A percentile compares a stretch with the other conserved stretches of the same genome.
phyloP scores from a whole-genome alignment of 805 yeast genomes.

The Grigorovia humatica region DNA sequence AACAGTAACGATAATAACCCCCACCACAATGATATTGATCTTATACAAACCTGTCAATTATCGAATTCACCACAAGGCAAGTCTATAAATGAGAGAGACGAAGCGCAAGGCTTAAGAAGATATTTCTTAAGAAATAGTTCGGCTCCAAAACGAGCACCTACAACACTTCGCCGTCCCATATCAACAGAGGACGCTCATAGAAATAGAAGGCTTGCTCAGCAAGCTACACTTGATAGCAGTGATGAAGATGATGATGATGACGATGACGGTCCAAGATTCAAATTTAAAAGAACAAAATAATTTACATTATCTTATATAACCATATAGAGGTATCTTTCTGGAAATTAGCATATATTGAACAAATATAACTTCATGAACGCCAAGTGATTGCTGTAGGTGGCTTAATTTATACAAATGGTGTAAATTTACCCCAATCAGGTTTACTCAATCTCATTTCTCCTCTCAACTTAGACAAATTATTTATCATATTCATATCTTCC shows the following conservation, averaged over 20 bases:
- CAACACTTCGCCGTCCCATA: not conserved
- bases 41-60: too few relatives aligned
- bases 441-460: slow-evolving; percentile 26
- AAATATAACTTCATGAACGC: not conserved
- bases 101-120: not conserved
- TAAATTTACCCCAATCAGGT: slow-evolving; percentile 21
- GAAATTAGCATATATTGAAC: not conserved
- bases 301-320: not conserved
- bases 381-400: not conserved
- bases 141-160: not conserved
- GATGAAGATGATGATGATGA: slow-evolving; percentile 17
- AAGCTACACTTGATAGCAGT: not conserved
- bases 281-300: slow-evolving; percentile 21
- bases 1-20: too few relatives aligned
- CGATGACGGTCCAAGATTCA: slow-evolving; percentile 30
- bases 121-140: not conserved
- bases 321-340: not conserved
- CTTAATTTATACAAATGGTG: not conserved
- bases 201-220: too few relatives aligned
- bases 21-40: too few relatives aligned
- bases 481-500: slow-evolving; percentile 28
- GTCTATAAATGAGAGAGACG: not conserved
- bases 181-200: too few relatives aligned
- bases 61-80: too few relatives aligned
- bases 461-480: slow-evolving; percentile 17